A percentile compares a stretch with the other conserved stretches of the same genome.
These are phyloP conservation scores for Sarcodon sp. DNA, from an alignment of 768 basidiomycete genomes.

Conservation along the genomic window DNA sequence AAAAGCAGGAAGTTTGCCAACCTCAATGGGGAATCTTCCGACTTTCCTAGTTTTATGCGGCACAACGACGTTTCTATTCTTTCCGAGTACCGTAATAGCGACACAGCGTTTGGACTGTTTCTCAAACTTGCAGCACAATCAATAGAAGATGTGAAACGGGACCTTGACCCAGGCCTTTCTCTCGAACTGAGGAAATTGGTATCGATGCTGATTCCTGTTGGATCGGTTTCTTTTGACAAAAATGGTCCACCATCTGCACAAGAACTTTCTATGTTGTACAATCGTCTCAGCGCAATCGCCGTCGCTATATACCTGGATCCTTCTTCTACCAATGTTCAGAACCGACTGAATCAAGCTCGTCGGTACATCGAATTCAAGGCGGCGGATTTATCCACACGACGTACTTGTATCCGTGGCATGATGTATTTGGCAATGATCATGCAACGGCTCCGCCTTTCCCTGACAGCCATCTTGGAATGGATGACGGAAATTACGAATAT, in stretches of 20 bases:
- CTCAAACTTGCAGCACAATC: slow-evolving; percentile 73
- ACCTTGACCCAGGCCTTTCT: slow-evolving; percentile 17
- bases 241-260: slow-evolving; percentile 31
- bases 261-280: slow-evolving; percentile 68
- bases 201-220: slow-evolving; percentile 59
- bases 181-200: slow-evolving; percentile 53
- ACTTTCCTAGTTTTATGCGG: slow-evolving; percentile 64
- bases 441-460: slow-evolving; percentile 33
- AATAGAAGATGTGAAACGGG: slow-evolving; percentile 17
- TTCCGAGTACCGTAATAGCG: slow-evolving; percentile 32
- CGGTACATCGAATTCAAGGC: slow-evolving; percentile 56
- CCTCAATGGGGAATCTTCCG: slow-evolving; percentile 43
- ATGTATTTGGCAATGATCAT: slow-evolving; percentile 57
- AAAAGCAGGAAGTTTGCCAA: slow-evolving; percentile 65
- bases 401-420: slow-evolving; percentile 65
- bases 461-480: slow-evolving; percentile 50
- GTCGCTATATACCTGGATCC: slow-evolving; percentile 61
- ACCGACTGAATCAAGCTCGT: slow-evolving; percentile 51
- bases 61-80: slow-evolving; percentile 41
- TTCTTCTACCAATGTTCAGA: slow-evolving; percentile 25
- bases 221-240: slow-evolving; percentile 52
- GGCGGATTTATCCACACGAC: slow-evolving; percentile 48
- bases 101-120: slow-evolving; percentile 70
- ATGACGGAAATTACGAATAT: slow-evolving; percentile 41
- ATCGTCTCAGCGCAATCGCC: slow-evolving; percentile 65